Evolutionary conservation across 495 filamentous ascomycete genomes (phyloP).

Genomic region (Lepraria neglecta): DNA sequence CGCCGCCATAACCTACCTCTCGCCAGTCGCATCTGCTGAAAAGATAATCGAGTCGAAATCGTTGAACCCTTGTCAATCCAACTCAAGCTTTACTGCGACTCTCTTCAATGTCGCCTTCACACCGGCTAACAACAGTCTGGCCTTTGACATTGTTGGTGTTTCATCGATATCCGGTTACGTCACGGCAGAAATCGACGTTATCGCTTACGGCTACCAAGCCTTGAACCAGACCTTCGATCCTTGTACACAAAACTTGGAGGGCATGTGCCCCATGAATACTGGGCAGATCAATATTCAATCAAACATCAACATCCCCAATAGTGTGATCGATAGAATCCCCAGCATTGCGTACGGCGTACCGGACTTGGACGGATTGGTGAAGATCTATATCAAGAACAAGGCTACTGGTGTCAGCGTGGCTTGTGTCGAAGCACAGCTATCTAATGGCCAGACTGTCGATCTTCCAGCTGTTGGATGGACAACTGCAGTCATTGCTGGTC

Average conservation of each 20-base stretch:
- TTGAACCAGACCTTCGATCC: constrained; percentile 63
- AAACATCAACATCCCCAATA: constrained; percentile 52
- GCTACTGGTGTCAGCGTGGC: constrained; percentile 60
- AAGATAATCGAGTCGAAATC: constrained; percentile 64
- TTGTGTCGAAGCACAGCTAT: constrained; percentile 82
- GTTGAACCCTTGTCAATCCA: constrained; percentile 68
- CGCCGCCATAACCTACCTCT: constrained; percentile 37
- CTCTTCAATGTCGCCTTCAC: constrained; percentile 78
- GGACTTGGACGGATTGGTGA: constrained; percentile 84
- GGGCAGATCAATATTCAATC: constrained; percentile 67
- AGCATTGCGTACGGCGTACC: constrained; percentile 83
- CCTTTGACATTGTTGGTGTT: constrained; percentile 72
- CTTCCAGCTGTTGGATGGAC: constrained; percentile 83
- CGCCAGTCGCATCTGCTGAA: constrained; percentile 38
- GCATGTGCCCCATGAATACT: constrained; percentile 89
- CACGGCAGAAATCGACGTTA: constrained; percentile 64
- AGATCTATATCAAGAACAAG: constrained; percentile 66
- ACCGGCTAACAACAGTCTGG: constrained; percentile 63
- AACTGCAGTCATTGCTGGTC: constrained; percentile 76
- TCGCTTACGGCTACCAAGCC: constrained; percentile 74
- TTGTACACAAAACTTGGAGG: constrained; percentile 61
- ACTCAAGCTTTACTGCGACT: constrained; percentile 74
- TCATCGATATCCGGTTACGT: constrained; percentile 84
- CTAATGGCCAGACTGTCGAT: constrained; percentile 90
- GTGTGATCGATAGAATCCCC: constrained; percentile 61